A percentile compares a stretch with the other conserved stretches of the same genome.
Conservation (phyloP, 139 green algal genomes). For the Tetradesmus lagerheimii region DNA sequence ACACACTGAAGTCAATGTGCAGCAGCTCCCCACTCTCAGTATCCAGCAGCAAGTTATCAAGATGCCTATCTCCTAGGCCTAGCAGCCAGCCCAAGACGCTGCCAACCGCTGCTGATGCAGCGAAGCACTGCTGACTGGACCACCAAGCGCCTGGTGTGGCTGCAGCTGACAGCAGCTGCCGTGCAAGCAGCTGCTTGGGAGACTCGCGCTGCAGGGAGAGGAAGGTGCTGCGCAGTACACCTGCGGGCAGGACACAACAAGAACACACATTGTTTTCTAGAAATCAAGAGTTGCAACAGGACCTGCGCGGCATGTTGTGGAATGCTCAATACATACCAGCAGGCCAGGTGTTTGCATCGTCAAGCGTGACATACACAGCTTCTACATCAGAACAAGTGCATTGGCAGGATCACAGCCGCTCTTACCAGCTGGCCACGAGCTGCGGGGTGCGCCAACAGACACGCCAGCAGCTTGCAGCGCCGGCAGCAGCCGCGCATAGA, state of each 20-base stretch:
- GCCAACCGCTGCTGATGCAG: conserved; percentile 59
- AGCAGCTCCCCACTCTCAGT: conserved; percentile 58
- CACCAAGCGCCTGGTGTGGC: conserved; percentile 60
- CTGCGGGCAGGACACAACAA: conserved; percentile 13
- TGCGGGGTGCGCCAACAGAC: conserved; percentile 50
- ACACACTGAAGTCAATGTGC: conserved; percentile 79
- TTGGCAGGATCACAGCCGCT: too few relatives aligned
- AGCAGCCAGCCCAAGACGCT: conserved; percentile 88
- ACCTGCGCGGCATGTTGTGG: too few relatives aligned
- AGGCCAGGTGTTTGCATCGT: too few relatives aligned
- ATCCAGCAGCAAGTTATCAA: conserved; percentile 94
- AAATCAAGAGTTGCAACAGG: too few relatives aligned
- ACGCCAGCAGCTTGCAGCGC: conserved; percentile 59
- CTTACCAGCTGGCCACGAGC: conserved; percentile 56
- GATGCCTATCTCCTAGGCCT: conserved; percentile 91
- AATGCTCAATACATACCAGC: too few relatives aligned
- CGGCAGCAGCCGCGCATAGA: conserved; percentile 57
- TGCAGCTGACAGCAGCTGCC: conserved; percentile 73
- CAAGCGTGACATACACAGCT: too few relatives aligned
- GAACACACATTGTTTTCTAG: too few relatives aligned
- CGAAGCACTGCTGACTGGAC: conserved; percentile 59
- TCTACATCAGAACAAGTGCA: too few relatives aligned
- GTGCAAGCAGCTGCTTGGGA: conserved; percentile 47
- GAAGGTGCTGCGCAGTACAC: conserved; percentile 23
- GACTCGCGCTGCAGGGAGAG: conserved; percentile 36